These are phyloP conservation scores for Trametes sp. DNA, from an alignment of 1,284 basidiomycete species.

Conservation along the genomic window DNA sequence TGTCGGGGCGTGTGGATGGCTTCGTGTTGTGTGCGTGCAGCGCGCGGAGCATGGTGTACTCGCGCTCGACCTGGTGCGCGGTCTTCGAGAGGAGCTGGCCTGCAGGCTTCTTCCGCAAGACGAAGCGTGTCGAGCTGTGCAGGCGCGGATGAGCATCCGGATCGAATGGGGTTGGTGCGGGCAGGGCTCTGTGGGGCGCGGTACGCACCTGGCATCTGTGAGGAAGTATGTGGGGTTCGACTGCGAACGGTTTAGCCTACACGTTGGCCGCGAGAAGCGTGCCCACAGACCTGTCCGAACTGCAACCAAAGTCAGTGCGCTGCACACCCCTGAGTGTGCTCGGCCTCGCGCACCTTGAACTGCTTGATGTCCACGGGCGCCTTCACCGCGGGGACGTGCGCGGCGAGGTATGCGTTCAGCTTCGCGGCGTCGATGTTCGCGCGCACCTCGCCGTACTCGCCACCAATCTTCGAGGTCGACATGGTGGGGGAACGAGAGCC, in stretches of 20 bases:
- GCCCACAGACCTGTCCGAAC: constrained; percentile 77
- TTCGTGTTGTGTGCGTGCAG: constrained; percentile 77
- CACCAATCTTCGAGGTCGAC: constrained; percentile 59
- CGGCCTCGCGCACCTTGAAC: constrained; percentile 80
- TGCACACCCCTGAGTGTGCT: not conserved
- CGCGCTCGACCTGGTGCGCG: constrained; percentile 94
- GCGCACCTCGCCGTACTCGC: constrained; percentile 78
- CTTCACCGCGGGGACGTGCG: constrained; percentile 62
- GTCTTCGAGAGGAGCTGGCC: constrained; percentile 87
- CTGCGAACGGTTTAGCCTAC: constrained; percentile 46
- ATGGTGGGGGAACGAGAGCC: constrained; percentile 25
- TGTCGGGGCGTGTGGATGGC: constrained; percentile 55
- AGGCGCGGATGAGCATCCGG: no score
- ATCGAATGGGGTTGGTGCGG: not conserved
- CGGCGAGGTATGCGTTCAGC: constrained; percentile 74
- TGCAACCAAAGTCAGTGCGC: constrained; percentile 40
- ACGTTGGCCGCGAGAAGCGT: not conserved
- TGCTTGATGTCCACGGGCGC: constrained; percentile 87
- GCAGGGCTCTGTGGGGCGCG: no score
- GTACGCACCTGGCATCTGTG: constrained; percentile 70
- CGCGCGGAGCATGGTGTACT: constrained; percentile 83
- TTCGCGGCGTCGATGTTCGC: constrained; percentile 71
- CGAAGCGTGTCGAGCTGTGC: constrained; percentile 69
- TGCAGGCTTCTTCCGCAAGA: constrained; percentile 94
- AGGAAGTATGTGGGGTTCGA: constrained; percentile 97